These are phyloP conservation scores for Candida andamanensis DNA, from an alignment of 805 yeast genomes.

Conservation along the genomic window DNA sequence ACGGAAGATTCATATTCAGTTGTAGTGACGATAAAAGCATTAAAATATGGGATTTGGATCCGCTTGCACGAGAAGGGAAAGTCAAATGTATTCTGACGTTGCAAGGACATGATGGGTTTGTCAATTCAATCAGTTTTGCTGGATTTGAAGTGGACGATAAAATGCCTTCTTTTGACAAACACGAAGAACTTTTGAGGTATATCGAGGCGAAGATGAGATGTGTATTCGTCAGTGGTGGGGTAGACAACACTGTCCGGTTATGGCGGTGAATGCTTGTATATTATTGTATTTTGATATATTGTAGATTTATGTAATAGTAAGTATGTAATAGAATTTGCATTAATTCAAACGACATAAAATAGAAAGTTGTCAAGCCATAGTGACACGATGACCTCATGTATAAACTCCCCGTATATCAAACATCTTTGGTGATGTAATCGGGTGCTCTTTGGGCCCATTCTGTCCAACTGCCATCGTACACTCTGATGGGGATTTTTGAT, in stretches of 20 bases:
- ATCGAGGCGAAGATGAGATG: conserved; percentile 53
- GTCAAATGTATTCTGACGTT: conserved; percentile 46
- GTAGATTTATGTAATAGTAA: too few species aligned
- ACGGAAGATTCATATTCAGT: conserved; percentile 62
- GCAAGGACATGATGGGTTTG: conserved; percentile 68
- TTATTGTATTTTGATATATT: too few species aligned
- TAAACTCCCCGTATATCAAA: too few species aligned
- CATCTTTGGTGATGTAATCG: too few species aligned
- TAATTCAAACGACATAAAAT: too few species aligned
- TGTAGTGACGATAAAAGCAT: conserved; percentile 78
- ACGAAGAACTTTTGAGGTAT: conserved; percentile 20
- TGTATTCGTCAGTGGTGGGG: conserved; percentile 58
- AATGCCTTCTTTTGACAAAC: conserved; percentile 15
- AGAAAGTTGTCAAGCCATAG: too few species aligned
- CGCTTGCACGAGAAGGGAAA: conserved; percentile 32
- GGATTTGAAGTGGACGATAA: conserved; percentile 21
- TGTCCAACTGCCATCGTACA: conserved; percentile 79
- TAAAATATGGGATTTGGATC: conserved; percentile 67
- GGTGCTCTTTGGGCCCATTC: conserved; percentile 87
- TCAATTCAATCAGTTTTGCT: conserved; percentile 58
- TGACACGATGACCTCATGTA: too few species aligned
- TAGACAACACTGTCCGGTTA: conserved; percentile 49
- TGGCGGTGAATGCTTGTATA: conserved; percentile 49
- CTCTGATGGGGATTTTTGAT: conserved; percentile 32
- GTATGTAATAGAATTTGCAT: too few species aligned